These are phyloP conservation scores for Detonula confervacea DNA, from an alignment of 352 stramenopile genomes.

Conservation along the genomic window DNA sequence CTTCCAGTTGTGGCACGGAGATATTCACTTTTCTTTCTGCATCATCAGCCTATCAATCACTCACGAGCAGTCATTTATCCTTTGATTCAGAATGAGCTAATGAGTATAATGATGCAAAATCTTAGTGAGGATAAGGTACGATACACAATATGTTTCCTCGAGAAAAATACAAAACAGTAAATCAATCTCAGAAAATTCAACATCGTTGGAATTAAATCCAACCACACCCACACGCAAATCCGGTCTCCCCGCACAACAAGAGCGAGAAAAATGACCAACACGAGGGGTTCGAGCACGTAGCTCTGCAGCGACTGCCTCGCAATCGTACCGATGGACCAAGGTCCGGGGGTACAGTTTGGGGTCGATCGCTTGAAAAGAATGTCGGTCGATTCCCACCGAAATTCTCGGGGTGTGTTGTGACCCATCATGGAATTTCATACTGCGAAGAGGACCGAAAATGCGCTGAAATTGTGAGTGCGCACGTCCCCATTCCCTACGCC, in stretches of 20 bases:
- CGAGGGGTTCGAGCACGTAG: slow-evolving; percentile 36
- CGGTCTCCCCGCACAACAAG: not conserved
- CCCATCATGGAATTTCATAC: slow-evolving; percentile 25
- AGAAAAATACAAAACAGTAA: not conserved
- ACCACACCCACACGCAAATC: not conserved
- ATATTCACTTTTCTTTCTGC: too few relatives aligned
- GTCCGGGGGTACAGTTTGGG: slow-evolving; percentile 14
- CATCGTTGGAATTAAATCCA: too few relatives aligned
- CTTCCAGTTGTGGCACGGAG: too few relatives aligned
- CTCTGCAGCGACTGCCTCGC: slow-evolving; percentile 48
- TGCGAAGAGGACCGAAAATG: slow-evolving; percentile 1
- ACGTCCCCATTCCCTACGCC: not conserved
- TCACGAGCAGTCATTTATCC: too few relatives aligned
- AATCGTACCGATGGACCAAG: slow-evolving; percentile 6
- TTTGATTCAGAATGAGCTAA: too few relatives aligned
- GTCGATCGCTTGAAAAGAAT: slow-evolving; percentile 36
- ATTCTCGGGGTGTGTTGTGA: too few relatives aligned
- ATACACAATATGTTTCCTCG: too few relatives aligned
- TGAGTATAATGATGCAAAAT: too few relatives aligned
- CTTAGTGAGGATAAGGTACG: too few relatives aligned
- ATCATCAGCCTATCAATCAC: too few relatives aligned
- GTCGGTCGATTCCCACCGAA: not conserved
- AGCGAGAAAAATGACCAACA: not conserved
- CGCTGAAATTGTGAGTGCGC: not conserved
- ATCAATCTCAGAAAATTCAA: slow-evolving; percentile 23